phyloP scores from a whole-genome alignment of 1,284 basidiomycete genomes.

The Chalciporus sp. region DNA sequence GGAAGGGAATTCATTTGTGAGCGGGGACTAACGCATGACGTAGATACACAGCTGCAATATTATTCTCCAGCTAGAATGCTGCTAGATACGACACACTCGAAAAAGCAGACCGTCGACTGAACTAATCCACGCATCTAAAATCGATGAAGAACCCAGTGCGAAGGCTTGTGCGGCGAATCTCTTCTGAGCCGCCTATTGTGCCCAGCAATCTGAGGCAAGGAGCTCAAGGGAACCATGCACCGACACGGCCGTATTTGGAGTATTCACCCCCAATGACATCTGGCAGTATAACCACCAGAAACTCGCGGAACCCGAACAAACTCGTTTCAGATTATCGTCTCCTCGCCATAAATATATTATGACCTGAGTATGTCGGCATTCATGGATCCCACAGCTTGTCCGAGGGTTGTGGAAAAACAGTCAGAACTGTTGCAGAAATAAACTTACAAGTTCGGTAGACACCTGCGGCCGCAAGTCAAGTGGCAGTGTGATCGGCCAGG shows the following conservation, averaged over 20 bases:
- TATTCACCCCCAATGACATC: not conserved
- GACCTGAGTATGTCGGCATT: no score
- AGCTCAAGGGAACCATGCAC: not conserved
- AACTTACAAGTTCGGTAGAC: not conserved
- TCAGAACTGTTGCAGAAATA: no score
- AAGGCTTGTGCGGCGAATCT: not conserved
- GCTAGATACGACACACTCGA: no score
- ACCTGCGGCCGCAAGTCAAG: not conserved
- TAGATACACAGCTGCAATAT: not conserved
- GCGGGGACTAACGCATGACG: constrained; percentile 8
- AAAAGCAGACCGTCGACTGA: no score
- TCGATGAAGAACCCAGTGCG: not conserved
- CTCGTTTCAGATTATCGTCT: no score
- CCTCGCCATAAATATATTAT: no score
- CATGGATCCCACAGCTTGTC: no score
- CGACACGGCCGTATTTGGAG: not conserved
- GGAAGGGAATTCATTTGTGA: no score
- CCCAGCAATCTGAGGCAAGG: not conserved
- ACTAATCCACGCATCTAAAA: no score
- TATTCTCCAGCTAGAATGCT: no score
- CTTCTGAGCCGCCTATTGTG: no score
- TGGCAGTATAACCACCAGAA: not conserved
- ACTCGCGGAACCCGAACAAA: constrained; percentile 5
- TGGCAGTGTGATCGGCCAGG: constrained; percentile 4
- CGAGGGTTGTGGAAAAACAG: no score